Evolutionary conservation across 495 filamentous ascomycete genomes (phyloP), one percentile per base, ranked within the genome.

Genomic region (Penicillium silybi): DNA sequence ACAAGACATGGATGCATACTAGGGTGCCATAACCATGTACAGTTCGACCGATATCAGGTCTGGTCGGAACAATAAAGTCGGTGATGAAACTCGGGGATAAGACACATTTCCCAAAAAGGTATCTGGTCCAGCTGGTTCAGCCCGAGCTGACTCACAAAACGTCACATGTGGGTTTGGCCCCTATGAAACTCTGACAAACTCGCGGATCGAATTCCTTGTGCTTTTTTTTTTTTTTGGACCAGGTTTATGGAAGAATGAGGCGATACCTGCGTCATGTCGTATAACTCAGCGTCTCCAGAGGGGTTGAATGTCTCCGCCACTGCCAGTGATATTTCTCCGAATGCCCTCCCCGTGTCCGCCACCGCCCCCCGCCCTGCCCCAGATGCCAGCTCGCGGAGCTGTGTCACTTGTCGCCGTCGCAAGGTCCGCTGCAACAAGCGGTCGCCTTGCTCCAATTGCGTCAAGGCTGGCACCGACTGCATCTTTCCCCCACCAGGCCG

Each of bases 371-470:
- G 41, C 46, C 40, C 57, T 35, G 9, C 50, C 29, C 13, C 50
- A 23, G 57, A 61, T 43, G 46, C 54, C 34, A 86, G 84, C 58
- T 78, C 85, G 8, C 79, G 90, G 49, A 91, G 87, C 55, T 96
- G 90, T 67, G 82, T 90, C 2, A 93, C 88, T 23, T 96, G 90
- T 64, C 80, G 90, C 19, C 81, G 85, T 53, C 77, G 90, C 41
- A 96, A 96, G 65, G 89, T 93, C 4, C 85, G 85, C 49, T 96
- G 91, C 69, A 89, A 97, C 73, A 95, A 95, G 67, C 74, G 81
- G 39, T 72, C 77, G 59, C 90, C 90, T 5, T 96, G 91, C 69
- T 84, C 84, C 45, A 95, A 96, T 61, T 96, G 91, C 67, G 78
- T 79, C 43, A 85, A 85, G 59, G 85, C 85, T 9, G 83, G 84